Percentiles rank a stretch among this genome's conserved stretches.
Conservation (phyloP, 2,329 filamentous ascomycete species). For the Aspergillus carbonarius region DNA sequence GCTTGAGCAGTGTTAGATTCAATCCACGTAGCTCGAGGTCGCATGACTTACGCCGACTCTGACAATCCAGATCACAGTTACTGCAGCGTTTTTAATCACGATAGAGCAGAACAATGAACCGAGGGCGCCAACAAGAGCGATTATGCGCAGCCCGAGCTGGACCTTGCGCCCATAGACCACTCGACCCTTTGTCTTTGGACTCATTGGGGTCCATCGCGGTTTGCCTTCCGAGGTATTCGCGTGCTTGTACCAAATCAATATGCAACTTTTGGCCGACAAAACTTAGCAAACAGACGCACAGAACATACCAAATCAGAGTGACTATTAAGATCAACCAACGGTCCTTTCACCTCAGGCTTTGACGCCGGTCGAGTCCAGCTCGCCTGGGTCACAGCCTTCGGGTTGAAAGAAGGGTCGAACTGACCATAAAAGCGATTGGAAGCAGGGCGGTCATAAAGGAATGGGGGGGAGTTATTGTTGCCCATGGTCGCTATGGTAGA, state of each 20-base stretch:
- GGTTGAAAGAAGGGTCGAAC: constrained; percentile 69
- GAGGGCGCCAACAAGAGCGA: constrained; percentile 67
- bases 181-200: constrained; percentile 65
- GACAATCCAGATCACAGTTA: constrained; percentile 70
- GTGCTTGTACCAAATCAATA: constrained; percentile 32
- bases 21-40: not conserved
- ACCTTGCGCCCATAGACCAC: constrained; percentile 68
- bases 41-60: constrained; percentile 65
- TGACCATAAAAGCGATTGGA: constrained; percentile 54
- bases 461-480: constrained; percentile 61
- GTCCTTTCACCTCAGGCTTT: constrained; percentile 68
- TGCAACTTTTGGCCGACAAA: constrained; percentile 1
- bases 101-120: constrained; percentile 75
- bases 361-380: constrained; percentile 65
- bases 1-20: constrained; percentile 48
- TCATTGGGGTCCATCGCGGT: constrained; percentile 65
- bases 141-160: constrained; percentile 67
- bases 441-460: constrained; percentile 66
- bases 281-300: not conserved
- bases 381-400: constrained; percentile 78
- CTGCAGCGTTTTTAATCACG: constrained; percentile 67
- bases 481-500: constrained; percentile 43
- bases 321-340: constrained; percentile 76
- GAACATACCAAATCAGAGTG: constrained; percentile 73
- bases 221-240: constrained; percentile 61